Base-by-base conservation (phyloP, 1,139 yeast species). In the Torulaspora globosa region DNA sequence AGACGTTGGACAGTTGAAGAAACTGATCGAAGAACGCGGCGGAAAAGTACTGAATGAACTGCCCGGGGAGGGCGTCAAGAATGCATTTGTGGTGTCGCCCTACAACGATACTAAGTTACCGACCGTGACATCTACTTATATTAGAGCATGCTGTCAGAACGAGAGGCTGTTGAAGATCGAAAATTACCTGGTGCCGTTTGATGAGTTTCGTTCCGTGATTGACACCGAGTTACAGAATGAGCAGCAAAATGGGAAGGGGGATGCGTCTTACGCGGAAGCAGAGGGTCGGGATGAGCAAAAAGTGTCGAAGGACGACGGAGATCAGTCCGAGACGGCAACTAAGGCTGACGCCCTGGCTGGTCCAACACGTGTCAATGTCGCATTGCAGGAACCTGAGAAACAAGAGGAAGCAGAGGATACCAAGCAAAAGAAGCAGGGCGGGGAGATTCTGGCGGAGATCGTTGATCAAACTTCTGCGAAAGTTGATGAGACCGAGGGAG, bases 41-140 rank as follows among this genome's bases (percentile, higher is more conserved):
- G 59, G 58, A 11, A 28, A 24, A 19, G 50, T 52, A 11, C 32
- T 53, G 21, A 24, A 30, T 11, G 52, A 51, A 34, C 39, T 51
- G 24, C 59, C 59, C 9, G 43, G 36, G 31, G 36, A 27, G 7
- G 32, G 28, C 19, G 29, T 11, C n/a, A 21, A 35, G 26, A 41
- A 50, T 14, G 43, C 49, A 21, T 50, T 54, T 45, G 55, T 62
- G n/a, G 59, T 62, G 1, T 56, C 65, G n/a, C 62, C 63, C 9
- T 59, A 57, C 19, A 62, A 62, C 47, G 55, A 56, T 32, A 55
- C 63, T 1, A 52, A 56, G 30, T 38, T 58, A 30, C 56, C 56
- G n/a, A 62, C 65, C 2, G 59, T 62, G 11, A 55, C 59, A 2
- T 57, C 65, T 8, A 58, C 62, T 6, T 61, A 56, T 43, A 54